Percentiles rank a stretch among this genome's conserved stretches.
These are phyloP conservation scores for Lachnellula subtilissima DNA, from an alignment of 2,329 filamentous ascomycete genomes.

Conservation along the genomic window DNA sequence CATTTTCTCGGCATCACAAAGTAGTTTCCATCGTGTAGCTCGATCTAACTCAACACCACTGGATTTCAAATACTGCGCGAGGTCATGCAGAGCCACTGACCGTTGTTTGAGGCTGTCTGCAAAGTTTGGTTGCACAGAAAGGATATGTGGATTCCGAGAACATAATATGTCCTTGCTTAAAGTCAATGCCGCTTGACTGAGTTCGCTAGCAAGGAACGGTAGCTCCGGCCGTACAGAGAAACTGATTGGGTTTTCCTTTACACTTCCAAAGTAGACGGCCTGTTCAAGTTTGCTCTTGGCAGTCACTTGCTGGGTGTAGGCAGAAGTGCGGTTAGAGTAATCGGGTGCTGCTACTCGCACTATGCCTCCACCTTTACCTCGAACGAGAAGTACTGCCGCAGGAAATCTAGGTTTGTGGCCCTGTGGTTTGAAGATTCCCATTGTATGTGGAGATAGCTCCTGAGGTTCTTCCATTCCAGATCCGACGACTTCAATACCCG, in stretches of 20 bases:
- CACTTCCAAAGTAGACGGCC: slow-evolving; percentile 84
- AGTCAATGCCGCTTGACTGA: slow-evolving; percentile 69
- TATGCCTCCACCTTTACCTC: slow-evolving; percentile 50
- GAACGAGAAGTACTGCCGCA: slow-evolving; percentile 55
- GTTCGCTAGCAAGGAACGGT: slow-evolving; percentile 63
- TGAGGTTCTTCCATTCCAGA: slow-evolving; percentile 60
- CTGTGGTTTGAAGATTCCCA: slow-evolving; percentile 45
- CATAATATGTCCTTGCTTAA: slow-evolving; percentile 78
- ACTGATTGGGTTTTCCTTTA: slow-evolving; percentile 80
- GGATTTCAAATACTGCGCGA: slow-evolving; percentile 66
- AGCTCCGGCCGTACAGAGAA: slow-evolving; percentile 66
- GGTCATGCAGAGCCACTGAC: slow-evolving; percentile 66
- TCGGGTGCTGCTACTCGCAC: slow-evolving; percentile 56
- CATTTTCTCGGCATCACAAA: slow-evolving; percentile 91
- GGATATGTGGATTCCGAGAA: slow-evolving; percentile 70
- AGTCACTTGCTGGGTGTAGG: slow-evolving; percentile 59
- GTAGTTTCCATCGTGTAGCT: slow-evolving; percentile 68
- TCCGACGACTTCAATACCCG: slow-evolving; percentile 58
- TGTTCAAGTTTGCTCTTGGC: slow-evolving; percentile 90
- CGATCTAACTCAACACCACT: slow-evolving; percentile 63
- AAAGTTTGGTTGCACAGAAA: slow-evolving; percentile 67
- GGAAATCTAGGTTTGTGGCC: slow-evolving; percentile 58
- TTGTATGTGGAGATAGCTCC: slow-evolving; percentile 27
- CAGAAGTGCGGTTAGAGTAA: slow-evolving; percentile 54
- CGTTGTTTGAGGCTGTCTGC: slow-evolving; percentile 76